A percentile compares a stretch with the other conserved stretches of the same genome.
Evolutionary conservation across 345 rosid genomes (phyloP).

Genomic region (Mercurialis annua): DNA sequence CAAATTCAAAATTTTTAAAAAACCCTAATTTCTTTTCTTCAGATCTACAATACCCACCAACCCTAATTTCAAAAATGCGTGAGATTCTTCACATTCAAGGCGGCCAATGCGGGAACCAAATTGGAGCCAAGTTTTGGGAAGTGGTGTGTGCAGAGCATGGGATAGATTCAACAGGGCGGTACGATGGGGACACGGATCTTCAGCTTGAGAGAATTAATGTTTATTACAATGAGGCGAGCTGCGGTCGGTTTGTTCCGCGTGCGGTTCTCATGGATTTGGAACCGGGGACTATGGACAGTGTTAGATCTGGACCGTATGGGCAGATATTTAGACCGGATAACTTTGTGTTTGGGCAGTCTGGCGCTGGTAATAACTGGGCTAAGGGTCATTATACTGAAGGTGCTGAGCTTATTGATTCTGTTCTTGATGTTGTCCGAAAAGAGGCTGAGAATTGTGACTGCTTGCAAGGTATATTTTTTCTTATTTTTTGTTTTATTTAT

Average conservation of each 20-base stretch:
- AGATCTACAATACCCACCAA: no score
- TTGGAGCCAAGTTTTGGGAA: conserved; percentile 31
- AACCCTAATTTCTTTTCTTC: not conserved
- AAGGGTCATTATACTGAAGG: conserved; percentile 34
- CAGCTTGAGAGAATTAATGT: conserved; percentile 30
- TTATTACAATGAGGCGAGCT: conserved; percentile 28
- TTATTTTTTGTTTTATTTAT: not conserved
- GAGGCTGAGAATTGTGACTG: conserved; percentile 33
- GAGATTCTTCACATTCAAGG: conserved; percentile 33
- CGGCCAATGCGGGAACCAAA: conserved; percentile 32
- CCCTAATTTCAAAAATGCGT: conserved; percentile 16
- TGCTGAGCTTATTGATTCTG: conserved; percentile 29
- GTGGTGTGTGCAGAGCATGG: conserved; percentile 30
- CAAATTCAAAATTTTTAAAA: not conserved
- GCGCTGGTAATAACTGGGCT: conserved; percentile 31
- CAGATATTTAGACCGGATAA: conserved; percentile 30
- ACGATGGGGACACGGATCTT: conserved; percentile 22
- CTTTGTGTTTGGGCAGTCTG: conserved; percentile 31
- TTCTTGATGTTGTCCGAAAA: conserved; percentile 29
- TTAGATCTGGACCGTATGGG: conserved; percentile 27
- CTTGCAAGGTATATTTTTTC: conserved; percentile 18
- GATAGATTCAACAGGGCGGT: conserved; percentile 26
- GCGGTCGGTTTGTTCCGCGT: conserved; percentile 30
- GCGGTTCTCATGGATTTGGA: conserved; percentile 35
- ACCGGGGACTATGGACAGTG: conserved; percentile 30